phyloP scores from a whole-genome alignment of 1,284 basidiomycete species.

The Ceratobasidium sp. region DNA sequence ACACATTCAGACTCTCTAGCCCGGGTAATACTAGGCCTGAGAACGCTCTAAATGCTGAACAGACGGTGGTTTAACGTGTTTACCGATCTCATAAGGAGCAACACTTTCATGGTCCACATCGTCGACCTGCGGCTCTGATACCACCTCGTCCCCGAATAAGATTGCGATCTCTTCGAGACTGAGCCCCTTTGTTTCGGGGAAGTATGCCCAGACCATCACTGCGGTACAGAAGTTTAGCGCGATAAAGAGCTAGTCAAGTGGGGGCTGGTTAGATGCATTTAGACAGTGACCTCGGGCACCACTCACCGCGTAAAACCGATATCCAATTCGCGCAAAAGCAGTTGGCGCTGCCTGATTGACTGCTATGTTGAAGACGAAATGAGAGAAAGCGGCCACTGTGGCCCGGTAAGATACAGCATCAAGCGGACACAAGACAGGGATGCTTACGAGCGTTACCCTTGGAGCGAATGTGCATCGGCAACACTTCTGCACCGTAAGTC shows the following conservation, averaged over 20 bases:
- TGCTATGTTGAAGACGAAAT: conserved; percentile 38
- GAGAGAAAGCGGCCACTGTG: conserved; percentile 36
- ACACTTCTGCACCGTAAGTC: conserved; percentile 35
- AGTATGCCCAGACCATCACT: conserved; percentile 29
- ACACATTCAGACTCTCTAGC: no score
- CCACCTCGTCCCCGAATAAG: conserved; percentile 33
- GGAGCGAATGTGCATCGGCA: conserved; percentile 29
- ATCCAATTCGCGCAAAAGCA: conserved; percentile 24
- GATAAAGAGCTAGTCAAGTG: conserved; percentile 23
- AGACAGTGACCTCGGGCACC: neutral
- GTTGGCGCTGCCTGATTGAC: conserved; percentile 37
- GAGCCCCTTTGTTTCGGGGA: conserved; percentile 33
- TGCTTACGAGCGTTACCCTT: conserved; percentile 31
- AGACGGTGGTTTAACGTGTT: neutral
- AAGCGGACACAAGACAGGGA: neutral
- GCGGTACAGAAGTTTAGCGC: conserved; percentile 36
- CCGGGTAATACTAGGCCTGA: neutral
- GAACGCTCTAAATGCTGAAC: neutral
- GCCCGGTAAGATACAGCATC: neutral
- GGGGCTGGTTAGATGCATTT: neutral
- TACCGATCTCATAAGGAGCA: neutral
- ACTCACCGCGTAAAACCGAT: conserved; percentile 28
- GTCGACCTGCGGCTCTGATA: conserved; percentile 12
- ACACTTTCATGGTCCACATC: neutral
- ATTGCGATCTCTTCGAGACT: conserved; percentile 36